phyloP scores from a whole-genome alignment of 2,329 filamentous ascomycete genomes.

The Cordyceps cicadae region DNA sequence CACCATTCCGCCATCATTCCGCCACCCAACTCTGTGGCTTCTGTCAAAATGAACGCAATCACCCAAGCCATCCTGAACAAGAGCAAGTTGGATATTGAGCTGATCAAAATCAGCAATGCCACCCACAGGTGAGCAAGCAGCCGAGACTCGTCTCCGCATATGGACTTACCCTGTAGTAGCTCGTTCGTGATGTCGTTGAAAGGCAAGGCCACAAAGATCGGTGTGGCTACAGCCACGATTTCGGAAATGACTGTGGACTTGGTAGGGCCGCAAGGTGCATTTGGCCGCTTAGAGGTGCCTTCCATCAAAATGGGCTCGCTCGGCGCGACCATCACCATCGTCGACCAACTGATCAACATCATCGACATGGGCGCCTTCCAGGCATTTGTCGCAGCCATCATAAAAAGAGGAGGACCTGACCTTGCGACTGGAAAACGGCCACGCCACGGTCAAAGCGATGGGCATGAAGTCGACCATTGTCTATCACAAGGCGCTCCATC shows the following conservation, averaged over 20 bases:
- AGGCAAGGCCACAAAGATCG: constrained; percentile 8
- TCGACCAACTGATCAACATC: background rate
- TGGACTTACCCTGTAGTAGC: background rate
- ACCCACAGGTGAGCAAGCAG: background rate
- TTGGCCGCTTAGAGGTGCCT: constrained; percentile 5
- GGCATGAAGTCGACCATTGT: constrained; percentile 7
- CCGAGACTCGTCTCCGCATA: background rate
- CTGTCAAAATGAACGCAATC: constrained; percentile 3
- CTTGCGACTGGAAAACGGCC: constrained; percentile 4
- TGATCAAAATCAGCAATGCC: constrained; percentile 3
- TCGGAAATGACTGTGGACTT: constrained; percentile 9
- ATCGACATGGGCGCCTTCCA: constrained; percentile 6
- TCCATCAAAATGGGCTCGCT: constrained; percentile 10
- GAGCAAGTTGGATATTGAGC: constrained; percentile 1
- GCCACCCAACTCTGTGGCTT: no score
- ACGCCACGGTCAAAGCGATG: constrained; percentile 4
- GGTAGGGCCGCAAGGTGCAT: constrained; percentile 2
- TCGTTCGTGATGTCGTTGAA: constrained; percentile 4
- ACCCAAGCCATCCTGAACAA: constrained; percentile 4
- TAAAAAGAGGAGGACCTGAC: background rate
- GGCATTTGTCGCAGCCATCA: constrained; percentile 2
- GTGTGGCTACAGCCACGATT: background rate
- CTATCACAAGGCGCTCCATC: constrained; percentile 1
- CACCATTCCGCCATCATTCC: no score
- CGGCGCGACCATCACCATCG: constrained; percentile 4